Percentiles rank a stretch among this genome's conserved stretches.
phyloP scores from a whole-genome alignment of 192 early-diverging fungal species.

The Backusella psychrophila region DNA sequence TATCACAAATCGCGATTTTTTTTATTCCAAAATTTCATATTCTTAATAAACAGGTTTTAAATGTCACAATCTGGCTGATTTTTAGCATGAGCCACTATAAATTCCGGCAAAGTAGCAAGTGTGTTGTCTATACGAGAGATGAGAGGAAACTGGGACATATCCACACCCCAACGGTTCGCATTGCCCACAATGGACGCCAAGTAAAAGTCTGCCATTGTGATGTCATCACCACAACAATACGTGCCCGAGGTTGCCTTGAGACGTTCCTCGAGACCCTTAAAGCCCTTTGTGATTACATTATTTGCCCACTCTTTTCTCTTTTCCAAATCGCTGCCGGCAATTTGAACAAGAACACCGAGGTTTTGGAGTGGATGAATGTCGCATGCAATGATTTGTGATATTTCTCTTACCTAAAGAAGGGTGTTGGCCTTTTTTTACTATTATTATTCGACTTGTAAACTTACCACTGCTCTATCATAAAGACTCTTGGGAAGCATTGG shows the following conservation, averaged over 20 bases:
- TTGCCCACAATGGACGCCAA: slow-evolving; percentile 81
- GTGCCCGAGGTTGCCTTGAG: slow-evolving; percentile 62
- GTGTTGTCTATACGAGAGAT: slow-evolving; percentile 60
- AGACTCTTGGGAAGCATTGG: slow-evolving; percentile 76
- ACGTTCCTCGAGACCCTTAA: slow-evolving; percentile 69
- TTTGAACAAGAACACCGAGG: slow-evolving; percentile 63
- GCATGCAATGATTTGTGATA: slow-evolving; percentile 68
- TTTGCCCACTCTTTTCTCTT: slow-evolving; percentile 59
- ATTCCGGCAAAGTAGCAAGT: slow-evolving; percentile 61
- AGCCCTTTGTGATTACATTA: slow-evolving; percentile 54
- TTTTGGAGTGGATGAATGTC: slow-evolving; percentile 93
- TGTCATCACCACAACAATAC: slow-evolving; percentile 77
- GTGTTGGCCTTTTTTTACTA: not conserved
- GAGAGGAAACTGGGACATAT: slow-evolving; percentile 67
- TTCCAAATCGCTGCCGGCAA: slow-evolving; percentile 49
- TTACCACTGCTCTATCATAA: slow-evolving; percentile 57
- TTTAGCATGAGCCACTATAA: slow-evolving; percentile 58
- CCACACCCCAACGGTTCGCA: slow-evolving; percentile 65
- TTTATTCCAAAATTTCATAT: no score
- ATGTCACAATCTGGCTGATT: slow-evolving; percentile 57
- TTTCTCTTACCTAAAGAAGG: slow-evolving; percentile 56
- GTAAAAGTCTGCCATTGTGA: slow-evolving; percentile 84
- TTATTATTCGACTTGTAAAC: not conserved
- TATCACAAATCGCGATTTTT: no score
- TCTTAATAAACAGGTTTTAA: no score